Conservation (phyloP, 345 rosid genomes). For the Fremontodendron californicum region DNA sequence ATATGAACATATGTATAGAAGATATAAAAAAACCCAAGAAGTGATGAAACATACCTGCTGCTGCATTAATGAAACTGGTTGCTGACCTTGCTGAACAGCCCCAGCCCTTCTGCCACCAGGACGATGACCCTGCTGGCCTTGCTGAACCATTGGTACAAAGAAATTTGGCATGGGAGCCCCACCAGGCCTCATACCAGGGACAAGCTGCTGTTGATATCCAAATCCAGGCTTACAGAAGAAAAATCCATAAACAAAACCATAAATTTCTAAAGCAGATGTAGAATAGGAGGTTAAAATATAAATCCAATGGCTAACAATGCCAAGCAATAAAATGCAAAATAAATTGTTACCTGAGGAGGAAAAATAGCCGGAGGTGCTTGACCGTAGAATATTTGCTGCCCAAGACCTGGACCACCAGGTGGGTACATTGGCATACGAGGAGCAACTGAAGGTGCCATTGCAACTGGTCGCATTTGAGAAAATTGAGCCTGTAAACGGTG, state of each 20-base stretch:
- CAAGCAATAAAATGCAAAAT: not conserved
- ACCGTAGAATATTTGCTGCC: constrained; percentile 71
- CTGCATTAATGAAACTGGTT: constrained; percentile 61
- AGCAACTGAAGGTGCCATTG: constrained; percentile 46
- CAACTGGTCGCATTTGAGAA: constrained; percentile 70
- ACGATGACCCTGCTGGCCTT: constrained; percentile 65
- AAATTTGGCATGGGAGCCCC: constrained; percentile 66
- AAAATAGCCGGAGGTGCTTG: constrained; percentile 71
- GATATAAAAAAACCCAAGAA: not conserved
- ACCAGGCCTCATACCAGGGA: constrained; percentile 81
- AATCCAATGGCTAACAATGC: not conserved
- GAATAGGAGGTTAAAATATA: constrained; percentile 2
- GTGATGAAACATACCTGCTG: constrained; percentile 42
- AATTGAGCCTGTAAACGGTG: constrained; percentile 52
- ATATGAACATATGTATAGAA: not conserved
- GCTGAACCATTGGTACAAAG: constrained; percentile 64
- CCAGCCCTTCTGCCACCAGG: constrained; percentile 64
- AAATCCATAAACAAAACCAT: not conserved
- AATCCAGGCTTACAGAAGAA: constrained; percentile 50
- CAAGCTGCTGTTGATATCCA: constrained; percentile 84
- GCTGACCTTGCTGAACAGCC: constrained; percentile 56
- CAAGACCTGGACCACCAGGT: constrained; percentile 63
- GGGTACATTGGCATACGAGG: constrained; percentile 78
- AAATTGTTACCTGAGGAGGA: constrained; percentile 44
- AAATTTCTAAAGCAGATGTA: too few relatives aligned